Evolutionary conservation across 1,284 basidiomycete genomes (phyloP), one percentile per base, ranked within the genome.

Genomic region (Mycena citricolor): DNA sequence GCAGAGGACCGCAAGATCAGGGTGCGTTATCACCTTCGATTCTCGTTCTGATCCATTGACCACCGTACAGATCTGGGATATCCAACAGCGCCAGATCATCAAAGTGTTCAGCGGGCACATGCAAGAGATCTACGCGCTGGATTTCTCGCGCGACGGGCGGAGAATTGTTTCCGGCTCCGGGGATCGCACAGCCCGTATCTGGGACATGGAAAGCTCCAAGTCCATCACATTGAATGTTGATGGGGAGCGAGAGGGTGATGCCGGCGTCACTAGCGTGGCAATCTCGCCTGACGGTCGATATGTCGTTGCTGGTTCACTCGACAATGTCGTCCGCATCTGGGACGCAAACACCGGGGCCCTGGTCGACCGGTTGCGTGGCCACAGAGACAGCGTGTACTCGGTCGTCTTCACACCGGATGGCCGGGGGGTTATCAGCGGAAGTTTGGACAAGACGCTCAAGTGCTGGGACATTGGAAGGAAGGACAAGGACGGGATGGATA

Each of bases 401-500:
- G 90, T 94, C 24, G 82, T 82, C n/a, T 94, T 94, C 64, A 88
- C 87, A 0, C 89, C 89, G 1, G 90, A 92, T 55, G 89, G 91
- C 23, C 81, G 76, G 54, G 78, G 79, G 4, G 69, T 95, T 32
- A 81, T 94, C 17, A 89, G 83, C 41, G 91, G 90, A 12, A 88
- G 84, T 50, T 69, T 95, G 52, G 93, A 95, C 61, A 88, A 88
- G 71, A 91, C 86, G 19, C 66, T 95, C 49, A 90, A 92, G 62
- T 79, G 87, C 42, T 95, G 93, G 90, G 90, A 94, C 61, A 74
- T 94, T 13, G 30, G 50, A 2, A 42, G 6, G n/a, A 41, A 38
- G 52, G 81, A 84, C 59, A 75, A 86, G 49, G 88, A 84, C 83
- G 85, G 19, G 24, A 43, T 46, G 37, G 47, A 41, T 4, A 46